phyloP scores from a whole-genome alignment of 2,329 filamentous ascomycete genomes.

The Alternaria gaisen region DNA sequence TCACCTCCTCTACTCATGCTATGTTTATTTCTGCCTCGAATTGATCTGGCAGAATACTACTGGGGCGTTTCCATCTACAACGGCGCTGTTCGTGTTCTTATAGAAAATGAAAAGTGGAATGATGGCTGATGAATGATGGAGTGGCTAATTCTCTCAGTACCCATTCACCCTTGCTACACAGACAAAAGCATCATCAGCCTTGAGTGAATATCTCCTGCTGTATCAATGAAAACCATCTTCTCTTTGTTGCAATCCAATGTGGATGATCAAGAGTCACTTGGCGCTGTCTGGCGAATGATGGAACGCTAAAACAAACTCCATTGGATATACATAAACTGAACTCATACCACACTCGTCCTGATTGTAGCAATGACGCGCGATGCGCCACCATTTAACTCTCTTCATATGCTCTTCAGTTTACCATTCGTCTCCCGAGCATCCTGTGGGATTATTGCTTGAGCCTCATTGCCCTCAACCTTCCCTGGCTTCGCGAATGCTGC shows the following conservation, averaged over 20 bases:
- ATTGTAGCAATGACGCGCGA: neutral
- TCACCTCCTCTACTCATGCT: neutral
- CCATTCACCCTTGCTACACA: too few species aligned
- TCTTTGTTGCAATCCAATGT: neutral
- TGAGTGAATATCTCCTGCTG: too few species aligned
- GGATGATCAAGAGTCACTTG: neutral
- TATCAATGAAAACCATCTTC: neutral
- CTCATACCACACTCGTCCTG: neutral
- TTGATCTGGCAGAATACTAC: neutral
- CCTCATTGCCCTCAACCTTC: constrained; percentile 14
- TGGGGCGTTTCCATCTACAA: neutral
- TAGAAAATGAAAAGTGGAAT: neutral
- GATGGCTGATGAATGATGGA: neutral
- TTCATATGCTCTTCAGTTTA: neutral
- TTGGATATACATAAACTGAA: neutral
- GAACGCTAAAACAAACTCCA: neutral
- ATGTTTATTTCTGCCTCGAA: neutral
- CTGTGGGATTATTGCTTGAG: neutral
- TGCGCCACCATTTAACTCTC: neutral
- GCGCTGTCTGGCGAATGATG: neutral
- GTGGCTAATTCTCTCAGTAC: neutral
- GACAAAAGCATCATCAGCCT: too few species aligned
- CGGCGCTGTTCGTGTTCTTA: neutral
- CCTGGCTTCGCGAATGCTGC: constrained; percentile 28
- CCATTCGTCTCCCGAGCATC: neutral